A percentile compares a stretch with the other conserved stretches of the same genome.
These are phyloP conservation scores for Nigrospora oryzae DNA, from an alignment of 2,329 filamentous ascomycete genomes.

Conservation along the genomic window DNA sequence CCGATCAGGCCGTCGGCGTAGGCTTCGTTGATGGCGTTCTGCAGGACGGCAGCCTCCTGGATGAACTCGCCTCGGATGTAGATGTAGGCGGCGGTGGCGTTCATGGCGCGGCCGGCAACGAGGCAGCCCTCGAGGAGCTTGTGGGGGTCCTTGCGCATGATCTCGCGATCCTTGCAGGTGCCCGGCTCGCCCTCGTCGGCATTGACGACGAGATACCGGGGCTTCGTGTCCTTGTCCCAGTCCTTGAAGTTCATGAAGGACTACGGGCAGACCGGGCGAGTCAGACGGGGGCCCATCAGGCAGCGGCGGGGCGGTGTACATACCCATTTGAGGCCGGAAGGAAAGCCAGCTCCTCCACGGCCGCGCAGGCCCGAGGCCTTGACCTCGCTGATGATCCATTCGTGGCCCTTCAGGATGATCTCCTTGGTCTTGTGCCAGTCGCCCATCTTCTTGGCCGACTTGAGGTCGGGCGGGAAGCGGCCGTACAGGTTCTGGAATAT, in stretches of 20 bases:
- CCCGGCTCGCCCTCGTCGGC: slow-evolving; percentile 97
- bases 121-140: slow-evolving; percentile 97
- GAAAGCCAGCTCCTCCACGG: slow-evolving; percentile 94
- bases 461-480: slow-evolving; percentile 82
- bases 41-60: slow-evolving; percentile 86
- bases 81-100: slow-evolving; percentile 96
- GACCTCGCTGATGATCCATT: slow-evolving; percentile 97
- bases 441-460: slow-evolving; percentile 93
- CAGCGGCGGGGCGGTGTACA: slow-evolving; percentile 3
- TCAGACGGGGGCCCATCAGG: slow-evolving; percentile 1
- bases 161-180: slow-evolving; percentile 98
- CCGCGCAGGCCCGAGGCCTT: slow-evolving; percentile 94
- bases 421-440: slow-evolving; percentile 99
- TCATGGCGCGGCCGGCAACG: slow-evolving; percentile 95
- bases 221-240: slow-evolving; percentile 96
- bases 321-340: slow-evolving; percentile 98
- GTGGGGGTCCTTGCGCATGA: slow-evolving; percentile 99
- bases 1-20: slow-evolving; percentile 92
- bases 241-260: slow-evolving; percentile 99
- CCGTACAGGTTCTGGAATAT: slow-evolving; percentile 99
- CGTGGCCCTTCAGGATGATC: slow-evolving; percentile 91
- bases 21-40: slow-evolving; percentile 94
- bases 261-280: slow-evolving; percentile 33
- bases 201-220: slow-evolving; percentile 94
- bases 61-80: slow-evolving; percentile 99